Evolutionary conservation across 805 yeast genomes (phyloP), one percentile per base, ranked within the genome.

Genomic region (Wickerhamomyces silvicola): DNA sequence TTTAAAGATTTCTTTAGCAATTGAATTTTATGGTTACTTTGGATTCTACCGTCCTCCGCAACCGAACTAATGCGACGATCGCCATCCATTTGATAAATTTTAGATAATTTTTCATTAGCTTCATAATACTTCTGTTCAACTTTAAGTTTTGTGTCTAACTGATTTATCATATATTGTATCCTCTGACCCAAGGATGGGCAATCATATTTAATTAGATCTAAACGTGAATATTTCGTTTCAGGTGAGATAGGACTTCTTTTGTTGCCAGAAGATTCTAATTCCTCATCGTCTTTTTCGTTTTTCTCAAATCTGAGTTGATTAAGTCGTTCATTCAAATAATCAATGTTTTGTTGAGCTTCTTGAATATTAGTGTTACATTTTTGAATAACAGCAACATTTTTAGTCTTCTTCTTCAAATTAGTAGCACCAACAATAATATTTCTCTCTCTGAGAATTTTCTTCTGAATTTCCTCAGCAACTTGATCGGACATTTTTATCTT

Each of bases 181-280:
- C 92, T 75, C 48, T 92, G 96, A 9, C 97, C 96, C 45, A 92
- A 64, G 0, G 94, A 84, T 1, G 97, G 96, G 46, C 95, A 84
- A 49, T 92, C 97, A 52, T 86, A 87, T 48, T 87, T 87, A 53
- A 86, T 70, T 35, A 92, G 66, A 55, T 92, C 98, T 43, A 83
- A 63, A 14, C 83, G 69, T 0, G 90, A 73, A 50, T 70, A 82
- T 5, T 46, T 48, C 16, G 53, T 49, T 27, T 60, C 66, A 18
- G 48, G 47, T 2, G 57, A 54, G 14, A 19, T 21, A 12, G 57
- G 44, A 12, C 50, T 52, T 2, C 70, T 54, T 30, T 25, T 17
- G 2, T 33, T 31, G 11, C 24, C 30, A 8, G 22, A 13, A 11
- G 30, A 16, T 4, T 20, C 19, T 4, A 26, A 18, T 23, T 32